Evolutionary conservation across 179 eudicot genomes (phyloP).

Genomic region (Dionaea muscipula): DNA sequence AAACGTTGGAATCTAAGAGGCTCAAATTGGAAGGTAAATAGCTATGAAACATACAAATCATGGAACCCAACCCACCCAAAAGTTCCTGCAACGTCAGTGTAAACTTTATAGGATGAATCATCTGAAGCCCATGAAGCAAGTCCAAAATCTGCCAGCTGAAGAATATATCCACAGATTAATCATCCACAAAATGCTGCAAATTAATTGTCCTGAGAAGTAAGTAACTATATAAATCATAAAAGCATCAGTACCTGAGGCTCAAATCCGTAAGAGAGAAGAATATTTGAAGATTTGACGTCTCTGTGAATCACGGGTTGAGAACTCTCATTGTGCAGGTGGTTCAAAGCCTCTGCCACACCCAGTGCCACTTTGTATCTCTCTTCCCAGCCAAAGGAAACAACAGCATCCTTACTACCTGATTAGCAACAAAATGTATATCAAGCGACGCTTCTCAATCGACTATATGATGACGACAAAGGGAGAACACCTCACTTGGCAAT

Average conservation of each 20-base stretch:
- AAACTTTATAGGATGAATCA: conserved; percentile 18
- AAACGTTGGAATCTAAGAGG: not conserved
- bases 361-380: conserved; percentile 34
- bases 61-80: conserved; percentile 40
- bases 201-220: not conserved
- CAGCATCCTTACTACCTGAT: conserved; percentile 19
- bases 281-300: conserved; percentile 40
- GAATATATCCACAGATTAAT: not conserved
- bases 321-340: conserved; percentile 25
- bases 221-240: not conserved
- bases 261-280: conserved; percentile 28
- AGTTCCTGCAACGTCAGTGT: conserved; percentile 38
- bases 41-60: no score
- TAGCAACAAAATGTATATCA: not conserved
- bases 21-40: not conserved
- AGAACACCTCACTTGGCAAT: not conserved
- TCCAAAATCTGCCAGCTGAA: conserved; percentile 44
- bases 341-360: conserved; percentile 36
- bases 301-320: conserved; percentile 30
- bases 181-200: not conserved
- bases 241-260: conserved; percentile 26
- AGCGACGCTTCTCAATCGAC: not conserved
- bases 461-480: not conserved
- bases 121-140: conserved; percentile 32
- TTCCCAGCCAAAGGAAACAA: conserved; percentile 25